Conservation (phyloP, 163 green algal species). For the Scenedesmus sp. region DNA sequence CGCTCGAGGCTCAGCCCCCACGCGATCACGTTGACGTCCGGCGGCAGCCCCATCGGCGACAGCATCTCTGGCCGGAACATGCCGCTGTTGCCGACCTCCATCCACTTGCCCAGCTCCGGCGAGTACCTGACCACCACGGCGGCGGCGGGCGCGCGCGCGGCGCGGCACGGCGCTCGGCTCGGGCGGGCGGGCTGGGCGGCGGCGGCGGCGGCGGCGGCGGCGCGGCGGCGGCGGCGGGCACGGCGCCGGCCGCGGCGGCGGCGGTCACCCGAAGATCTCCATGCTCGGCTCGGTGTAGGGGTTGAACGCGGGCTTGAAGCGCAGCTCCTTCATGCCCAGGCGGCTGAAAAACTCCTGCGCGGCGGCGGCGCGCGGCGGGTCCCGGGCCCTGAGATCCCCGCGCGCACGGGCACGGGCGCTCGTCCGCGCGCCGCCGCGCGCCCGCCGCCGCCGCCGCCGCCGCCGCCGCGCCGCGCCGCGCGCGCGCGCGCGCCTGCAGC, state of each 20-base stretch:
- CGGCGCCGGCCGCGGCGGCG: too few relatives aligned
- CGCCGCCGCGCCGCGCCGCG: too few relatives aligned
- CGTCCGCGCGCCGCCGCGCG: too few relatives aligned
- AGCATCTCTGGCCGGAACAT: conserved; percentile 99
- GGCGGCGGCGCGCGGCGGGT: too few relatives aligned
- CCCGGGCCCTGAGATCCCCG: too few relatives aligned
- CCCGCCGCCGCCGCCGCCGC: too few relatives aligned
- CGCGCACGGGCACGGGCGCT: too few relatives aligned
- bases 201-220: not conserved
- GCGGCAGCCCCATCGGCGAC: conserved; percentile 96
- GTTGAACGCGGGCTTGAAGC: conserved; percentile 99
- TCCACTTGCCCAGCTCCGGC: conserved; percentile 92
- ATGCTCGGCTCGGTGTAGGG: conserved; percentile 99
- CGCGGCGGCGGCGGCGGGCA: not conserved
- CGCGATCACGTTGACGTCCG: conserved; percentile 97
- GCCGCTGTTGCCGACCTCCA: conserved; percentile 95
- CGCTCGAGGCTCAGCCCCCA: conserved; percentile 97
- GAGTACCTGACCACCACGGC: conserved; percentile 80
- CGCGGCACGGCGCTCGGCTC: too few relatives aligned
- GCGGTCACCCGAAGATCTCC: conserved; percentile 95
- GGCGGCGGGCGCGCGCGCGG: not conserved
- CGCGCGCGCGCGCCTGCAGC: conserved; percentile 76
- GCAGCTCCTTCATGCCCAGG: conserved; percentile 91
- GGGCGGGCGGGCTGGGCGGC: not conserved
- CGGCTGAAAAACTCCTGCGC: conserved; percentile 95